These are phyloP conservation scores for Fonsecaea nubica DNA, from an alignment of 2,329 filamentous ascomycete genomes.

Conservation along the genomic window DNA sequence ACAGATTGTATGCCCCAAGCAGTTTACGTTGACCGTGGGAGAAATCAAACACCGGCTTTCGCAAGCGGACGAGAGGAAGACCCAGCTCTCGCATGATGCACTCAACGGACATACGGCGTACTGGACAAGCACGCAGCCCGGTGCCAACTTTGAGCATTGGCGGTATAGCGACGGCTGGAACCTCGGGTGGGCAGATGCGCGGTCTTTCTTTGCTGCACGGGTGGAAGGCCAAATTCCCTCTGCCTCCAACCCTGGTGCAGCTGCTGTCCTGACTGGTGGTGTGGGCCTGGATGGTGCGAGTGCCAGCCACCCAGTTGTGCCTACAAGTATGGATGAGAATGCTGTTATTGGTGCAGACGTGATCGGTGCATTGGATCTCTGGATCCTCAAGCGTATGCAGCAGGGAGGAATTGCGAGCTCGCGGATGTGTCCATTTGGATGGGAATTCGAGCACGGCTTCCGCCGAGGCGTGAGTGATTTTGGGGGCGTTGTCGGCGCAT, in stretches of 20 bases:
- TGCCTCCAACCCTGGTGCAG: too few species aligned
- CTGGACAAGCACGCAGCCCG: conserved; percentile 56
- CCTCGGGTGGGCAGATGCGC: conserved; percentile 62
- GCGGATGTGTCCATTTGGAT: conserved; percentile 40
- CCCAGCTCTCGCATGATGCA: conserved; percentile 47
- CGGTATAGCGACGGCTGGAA: conserved; percentile 64
- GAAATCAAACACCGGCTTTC: conserved; percentile 49
- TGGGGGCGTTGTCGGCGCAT: conserved; percentile 1
- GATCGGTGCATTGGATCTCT: conserved; percentile 65
- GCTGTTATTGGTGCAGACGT: conserved; percentile 51
- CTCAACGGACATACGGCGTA: conserved; percentile 56
- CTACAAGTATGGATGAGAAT: background rate
- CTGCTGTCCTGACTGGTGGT: too few species aligned
- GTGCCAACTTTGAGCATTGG: conserved; percentile 59
- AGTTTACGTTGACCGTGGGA: conserved; percentile 46
- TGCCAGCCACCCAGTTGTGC: conserved; percentile 35
- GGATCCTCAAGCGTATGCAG: conserved; percentile 61
- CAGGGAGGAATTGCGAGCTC: conserved; percentile 58
- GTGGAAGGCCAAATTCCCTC: conserved; percentile 43
- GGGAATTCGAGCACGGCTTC: conserved; percentile 53
- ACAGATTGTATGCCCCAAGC: conserved; percentile 51
- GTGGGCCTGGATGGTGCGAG: conserved; percentile 22
- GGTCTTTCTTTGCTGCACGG: conserved; percentile 57
- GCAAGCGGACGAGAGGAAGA: conserved; percentile 50
- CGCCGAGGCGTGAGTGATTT: conserved; percentile 46